Evolutionary conservation across 345 rosid genomes (phyloP).

Genomic region (Aquilaria sinensis): DNA sequence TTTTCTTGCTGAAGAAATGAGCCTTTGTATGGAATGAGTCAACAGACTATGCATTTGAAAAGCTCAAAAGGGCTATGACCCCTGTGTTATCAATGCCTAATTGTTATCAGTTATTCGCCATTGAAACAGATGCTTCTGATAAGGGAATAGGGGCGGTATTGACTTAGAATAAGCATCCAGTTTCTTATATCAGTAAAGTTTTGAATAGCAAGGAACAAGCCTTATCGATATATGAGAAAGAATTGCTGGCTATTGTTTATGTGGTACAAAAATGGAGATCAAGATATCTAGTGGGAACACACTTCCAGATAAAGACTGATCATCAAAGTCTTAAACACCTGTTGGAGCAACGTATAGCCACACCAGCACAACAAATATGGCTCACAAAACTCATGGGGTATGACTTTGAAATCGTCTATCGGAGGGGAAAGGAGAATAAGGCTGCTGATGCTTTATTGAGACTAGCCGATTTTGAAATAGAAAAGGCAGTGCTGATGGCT

Average conservation of each 20-base stretch:
- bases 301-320: slow-evolving; percentile 4
- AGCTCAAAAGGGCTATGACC: no score
- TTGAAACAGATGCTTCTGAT: no score
- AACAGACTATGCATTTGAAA: no score
- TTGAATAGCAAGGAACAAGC: no score
- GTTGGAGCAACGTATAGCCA: neutral
- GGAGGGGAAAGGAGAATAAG: neutral
- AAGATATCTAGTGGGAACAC: neutral
- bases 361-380: slow-evolving; percentile 3
- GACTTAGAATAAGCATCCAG: no score
- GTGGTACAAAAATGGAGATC: neutral
- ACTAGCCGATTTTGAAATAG: neutral
- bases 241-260: neutral
- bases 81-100: no score
- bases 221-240: slow-evolving; percentile 1
- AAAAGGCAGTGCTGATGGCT: neutral
- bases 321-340: neutral
- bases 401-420: neutral
- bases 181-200: no score
- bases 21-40: no score
- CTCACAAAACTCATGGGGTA: neutral
- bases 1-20: no score
- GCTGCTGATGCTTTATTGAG: neutral
- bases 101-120: no score
- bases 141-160: no score